Evolutionary conservation across 306 rosid genomes (phyloP), one percentile per base, ranked within the genome.

Genomic region (Rosa multiflora): DNA sequence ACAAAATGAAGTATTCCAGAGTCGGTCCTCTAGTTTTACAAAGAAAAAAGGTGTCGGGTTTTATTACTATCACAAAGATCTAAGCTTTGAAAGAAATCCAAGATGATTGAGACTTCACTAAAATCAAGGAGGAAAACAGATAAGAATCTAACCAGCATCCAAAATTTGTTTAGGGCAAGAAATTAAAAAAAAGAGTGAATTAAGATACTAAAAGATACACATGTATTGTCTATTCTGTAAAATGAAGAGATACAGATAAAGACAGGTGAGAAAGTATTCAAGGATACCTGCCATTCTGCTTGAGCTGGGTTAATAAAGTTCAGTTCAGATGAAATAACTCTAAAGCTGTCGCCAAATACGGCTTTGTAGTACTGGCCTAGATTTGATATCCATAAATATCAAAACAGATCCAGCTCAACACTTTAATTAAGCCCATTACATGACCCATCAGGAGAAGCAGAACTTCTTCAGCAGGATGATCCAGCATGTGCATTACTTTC

Each of bases 1-100:
- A 62, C 86, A 76, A 69, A 18, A 46, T 76, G 15, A 18, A 79
- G 76, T 59, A 75, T 39, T 78, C 79, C 14, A n/a, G n/a, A 66
- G 73, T 35, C 64, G 32, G 81, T 62, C 39, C 46, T 51, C 21
- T 20, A 72, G n/a, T 56, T 3, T 56, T 55, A 20, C 4, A 2
- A 47, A 58, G 62, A 58, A 37, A 67, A n/a, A 8, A 21, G 55
- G 21, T 32, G n/a, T 20, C 40, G 48, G 56, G 67, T 5, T 53
- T 17, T 8, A 78, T 9, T 42, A 9, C 51, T 6, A 69, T 37
- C 40, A 42, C 35, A 68, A 77, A 53, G 67, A 44, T 42, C 39
- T 12, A 56, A 42, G 48, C 29, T 23, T 8, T 63, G 32, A 35
- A 52, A 72, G 58, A 72, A 49, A 71, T 48, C 14, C 47, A 72